These are phyloP conservation scores for Kregervanrija fluxuum DNA, from an alignment of 805 yeast genomes.

Conservation along the genomic window DNA sequence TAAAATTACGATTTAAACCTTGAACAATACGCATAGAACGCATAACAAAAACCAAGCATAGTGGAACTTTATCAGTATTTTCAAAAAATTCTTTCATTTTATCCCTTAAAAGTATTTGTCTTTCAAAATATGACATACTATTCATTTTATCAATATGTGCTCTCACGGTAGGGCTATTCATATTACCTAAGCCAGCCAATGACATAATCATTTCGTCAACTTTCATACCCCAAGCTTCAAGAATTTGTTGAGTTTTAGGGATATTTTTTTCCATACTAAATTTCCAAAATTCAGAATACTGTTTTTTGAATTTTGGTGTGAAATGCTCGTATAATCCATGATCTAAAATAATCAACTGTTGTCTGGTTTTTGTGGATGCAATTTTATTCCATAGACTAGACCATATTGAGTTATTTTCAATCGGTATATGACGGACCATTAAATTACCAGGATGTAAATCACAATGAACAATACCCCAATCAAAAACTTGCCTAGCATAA, in stretches of 20 bases:
- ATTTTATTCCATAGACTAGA: slow-evolving; percentile 2
- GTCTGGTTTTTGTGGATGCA: slow-evolving; percentile 22
- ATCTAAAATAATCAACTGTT: slow-evolving; percentile 62
- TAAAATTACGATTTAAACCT: slow-evolving; percentile 55
- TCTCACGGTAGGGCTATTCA: slow-evolving; percentile 27
- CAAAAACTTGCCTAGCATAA: slow-evolving; percentile 52
- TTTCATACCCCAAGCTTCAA: slow-evolving; percentile 61
- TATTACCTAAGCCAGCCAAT: slow-evolving; percentile 15
- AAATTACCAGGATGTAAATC: slow-evolving; percentile 83
- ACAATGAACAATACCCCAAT: slow-evolving; percentile 63
- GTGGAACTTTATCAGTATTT: slow-evolving; percentile 61
- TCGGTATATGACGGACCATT: slow-evolving; percentile 37
- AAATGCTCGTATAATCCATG: slow-evolving; percentile 66
- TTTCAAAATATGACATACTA: slow-evolving; percentile 31
- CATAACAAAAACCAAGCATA: slow-evolving; percentile 56
- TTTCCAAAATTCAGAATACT: slow-evolving; percentile 61
- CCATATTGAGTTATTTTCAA: slow-evolving; percentile 1
- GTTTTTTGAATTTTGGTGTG: slow-evolving; percentile 39
- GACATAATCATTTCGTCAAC: slow-evolving; percentile 54
- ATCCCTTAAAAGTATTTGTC: slow-evolving; percentile 36
- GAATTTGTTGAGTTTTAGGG: slow-evolving; percentile 40
- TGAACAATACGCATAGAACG: slow-evolving; percentile 73
- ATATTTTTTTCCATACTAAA: slow-evolving; percentile 47
- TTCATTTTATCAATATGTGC: slow-evolving; percentile 21
- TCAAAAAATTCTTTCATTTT: slow-evolving; percentile 48